These are phyloP conservation scores for Coccomyxa sp. DNA, from an alignment of 139 green algal genomes.

Conservation along the genomic window DNA sequence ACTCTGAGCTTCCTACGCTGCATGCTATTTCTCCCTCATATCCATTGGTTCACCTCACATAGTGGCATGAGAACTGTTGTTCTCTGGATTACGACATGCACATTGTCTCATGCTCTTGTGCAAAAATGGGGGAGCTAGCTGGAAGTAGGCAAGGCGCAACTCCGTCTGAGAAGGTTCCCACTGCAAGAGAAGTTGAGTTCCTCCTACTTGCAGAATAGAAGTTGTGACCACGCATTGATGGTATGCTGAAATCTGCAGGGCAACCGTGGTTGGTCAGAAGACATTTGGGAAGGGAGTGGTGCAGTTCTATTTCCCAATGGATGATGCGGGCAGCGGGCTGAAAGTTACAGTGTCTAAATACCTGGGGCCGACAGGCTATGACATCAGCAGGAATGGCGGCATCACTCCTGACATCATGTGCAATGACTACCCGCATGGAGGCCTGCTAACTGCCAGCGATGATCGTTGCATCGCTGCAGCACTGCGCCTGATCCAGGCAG, in stretches of 20 bases:
- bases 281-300: constrained; percentile 63
- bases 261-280: constrained; percentile 40
- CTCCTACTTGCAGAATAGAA: too few relatives aligned
- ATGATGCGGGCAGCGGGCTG: constrained; percentile 49
- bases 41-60: too few relatives aligned
- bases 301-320: constrained; percentile 63
- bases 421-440: constrained; percentile 35
- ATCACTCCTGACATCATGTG: constrained; percentile 35
- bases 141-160: too few relatives aligned
- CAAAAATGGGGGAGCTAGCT: too few relatives aligned
- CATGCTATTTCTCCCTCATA: too few relatives aligned
- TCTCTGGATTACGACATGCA: too few relatives aligned
- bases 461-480: constrained; percentile 17
- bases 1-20: too few relatives aligned
- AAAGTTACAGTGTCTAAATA: constrained; percentile 69
- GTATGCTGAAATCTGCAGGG: constrained; percentile 4
- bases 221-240: too few relatives aligned
- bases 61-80: too few relatives aligned
- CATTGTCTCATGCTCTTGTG: too few relatives aligned
- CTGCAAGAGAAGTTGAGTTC: too few relatives aligned
- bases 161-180: too few relatives aligned
- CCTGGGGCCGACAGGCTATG: constrained; percentile 30
- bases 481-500: constrained; percentile 1
- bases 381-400: constrained; percentile 20
- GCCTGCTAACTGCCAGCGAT: not conserved